Evolutionary conservation across 768 basidiomycete species (phyloP), one percentile per base, ranked within the genome.

Genomic region (Psilocybe subaeruginosa): DNA sequence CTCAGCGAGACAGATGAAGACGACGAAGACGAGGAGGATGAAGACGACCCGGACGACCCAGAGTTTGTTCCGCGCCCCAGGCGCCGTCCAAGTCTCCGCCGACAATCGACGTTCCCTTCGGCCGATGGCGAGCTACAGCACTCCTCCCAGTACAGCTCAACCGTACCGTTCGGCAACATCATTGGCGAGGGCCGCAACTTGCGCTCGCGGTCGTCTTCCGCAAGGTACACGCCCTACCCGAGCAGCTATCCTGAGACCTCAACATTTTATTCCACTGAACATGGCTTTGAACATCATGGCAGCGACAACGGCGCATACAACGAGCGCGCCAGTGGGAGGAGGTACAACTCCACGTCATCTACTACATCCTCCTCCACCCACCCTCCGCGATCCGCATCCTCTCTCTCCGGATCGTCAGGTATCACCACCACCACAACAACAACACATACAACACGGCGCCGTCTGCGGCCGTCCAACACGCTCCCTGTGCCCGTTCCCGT

Each of bases 401-500:
- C 64, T 8, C 33, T 47, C n/a, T 58, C 64, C 31, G 43, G 33
- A 8, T 63, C 62, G 4, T 64, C 68, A 1, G 62, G 62, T 17
- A 59, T 60, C 37, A 60, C 61, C 0, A 58, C 62, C 6, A 61
- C 64, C 3, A 62, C 63, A 11, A 52, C 66, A 9, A 39, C 65
- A 12, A 17, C 51, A 19, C 49, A 50, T 17, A 57, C 67, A 46
- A 35, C 53, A n/a, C 62, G 52, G 51, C 63, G 55, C 41, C 65
- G 64, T 51, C 62, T 54, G 51, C 63, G 58, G 56, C 63, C 59
- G 30, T 58, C 60, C 16, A 47, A 61, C 41, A 61, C 70, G 4
- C 60, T 85, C 4, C 83, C 82, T 27, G 72, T 85, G 16, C 88
- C 88, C 46, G 74, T 89, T 8, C 87, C 88, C 31, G 81, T 89